Conservation (phyloP, 805 yeast genomes). For the Barnettozyma populi region DNA sequence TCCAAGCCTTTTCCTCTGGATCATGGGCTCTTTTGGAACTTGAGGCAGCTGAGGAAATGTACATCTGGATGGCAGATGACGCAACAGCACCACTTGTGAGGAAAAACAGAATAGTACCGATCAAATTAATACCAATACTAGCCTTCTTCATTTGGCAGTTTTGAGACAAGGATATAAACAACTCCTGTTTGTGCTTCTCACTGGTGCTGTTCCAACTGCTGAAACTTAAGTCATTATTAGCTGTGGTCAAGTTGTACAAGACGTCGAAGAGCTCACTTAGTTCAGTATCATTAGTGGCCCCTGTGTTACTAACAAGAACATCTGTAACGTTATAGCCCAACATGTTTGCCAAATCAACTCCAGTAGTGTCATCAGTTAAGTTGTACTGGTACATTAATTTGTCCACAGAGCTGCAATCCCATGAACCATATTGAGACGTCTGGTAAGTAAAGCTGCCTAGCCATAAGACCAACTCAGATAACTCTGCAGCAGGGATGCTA, state of each 20-base stretch:
- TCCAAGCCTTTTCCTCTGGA: not conserved
- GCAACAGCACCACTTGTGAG: slow-evolving; percentile 10
- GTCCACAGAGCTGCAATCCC: slow-evolving; percentile 24
- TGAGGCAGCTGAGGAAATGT: not conserved
- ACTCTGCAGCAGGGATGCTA: slow-evolving; percentile 15
- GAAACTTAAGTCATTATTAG: slow-evolving; percentile 2
- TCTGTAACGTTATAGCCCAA: slow-evolving; percentile 6
- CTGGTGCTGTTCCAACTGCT: slow-evolving; percentile 9
- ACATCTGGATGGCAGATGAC: slow-evolving; percentile 1
- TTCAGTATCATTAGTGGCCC: slow-evolving; percentile 2
- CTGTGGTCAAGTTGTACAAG: slow-evolving; percentile 1
- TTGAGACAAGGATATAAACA: slow-evolving; percentile 13
- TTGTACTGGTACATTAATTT: slow-evolving; percentile 24
- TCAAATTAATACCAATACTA: slow-evolving; percentile 10
- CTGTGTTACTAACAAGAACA: not conserved
- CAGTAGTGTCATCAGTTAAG: slow-evolving; percentile 15
- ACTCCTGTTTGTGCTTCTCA: slow-evolving; percentile 7
- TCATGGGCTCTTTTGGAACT: not conserved
- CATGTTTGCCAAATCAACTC: slow-evolving; percentile 1
- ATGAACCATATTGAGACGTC: slow-evolving; percentile 23
- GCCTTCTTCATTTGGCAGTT: slow-evolving; percentile 17
- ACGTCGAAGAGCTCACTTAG: not conserved
- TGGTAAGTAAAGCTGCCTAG: slow-evolving; percentile 22
- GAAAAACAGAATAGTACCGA: slow-evolving; percentile 13
- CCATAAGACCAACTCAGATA: slow-evolving; percentile 19